Base-by-base conservation (phyloP, 164 flowering plant species). In the Buxus sempervirens region DNA sequence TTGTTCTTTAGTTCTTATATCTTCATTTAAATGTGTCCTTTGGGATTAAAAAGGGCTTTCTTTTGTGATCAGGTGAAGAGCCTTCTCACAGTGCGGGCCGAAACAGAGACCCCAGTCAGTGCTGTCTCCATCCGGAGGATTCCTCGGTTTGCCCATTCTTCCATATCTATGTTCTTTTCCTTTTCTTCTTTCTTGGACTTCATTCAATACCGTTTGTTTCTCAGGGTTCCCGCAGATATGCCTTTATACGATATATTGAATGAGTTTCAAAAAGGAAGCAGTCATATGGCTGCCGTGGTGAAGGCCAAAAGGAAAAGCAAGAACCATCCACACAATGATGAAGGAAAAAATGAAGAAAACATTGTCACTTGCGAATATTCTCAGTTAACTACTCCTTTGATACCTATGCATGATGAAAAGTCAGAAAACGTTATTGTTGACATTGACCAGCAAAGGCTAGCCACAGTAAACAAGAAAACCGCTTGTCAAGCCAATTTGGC, bases 281-380 rank as follows among this genome's bases (percentile, higher is more conserved):
- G 99, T 80, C 99, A 95, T 76, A 90, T 95, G 99, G 99, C 99
- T 20, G 99, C 99, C 78, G 99, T 95, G 18, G 96, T 92, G 78
- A 95, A 83, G 80, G 62, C 82, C 54, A 91, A 86, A 76, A 82
- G 76, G 57, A 82, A 73, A 76, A 70, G 28, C 60, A 74, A 60
- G 62, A 82, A 75, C 23, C 78, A 73, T 68, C 78, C 79, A 62
- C 64, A 71, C 3, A 54, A 28, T 21, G 85, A 81, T 73, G 87
- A 69, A 69, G 88, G 80, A 67, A 82, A 79, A 55, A 15, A 63
- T 41, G 82, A 81, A 54, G 86, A 79, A 38, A 76, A 55, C 54
- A 78, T 63, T 66, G 63, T 26, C 13, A 21, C 10, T 12, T 42
- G 32, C 49, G 71, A 66, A 49, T 72, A 82, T 60, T 66, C 83